These are phyloP conservation scores for Trichoderma simmonsii DNA, from an alignment of 2,329 filamentous ascomycete species.

Conservation along the genomic window DNA sequence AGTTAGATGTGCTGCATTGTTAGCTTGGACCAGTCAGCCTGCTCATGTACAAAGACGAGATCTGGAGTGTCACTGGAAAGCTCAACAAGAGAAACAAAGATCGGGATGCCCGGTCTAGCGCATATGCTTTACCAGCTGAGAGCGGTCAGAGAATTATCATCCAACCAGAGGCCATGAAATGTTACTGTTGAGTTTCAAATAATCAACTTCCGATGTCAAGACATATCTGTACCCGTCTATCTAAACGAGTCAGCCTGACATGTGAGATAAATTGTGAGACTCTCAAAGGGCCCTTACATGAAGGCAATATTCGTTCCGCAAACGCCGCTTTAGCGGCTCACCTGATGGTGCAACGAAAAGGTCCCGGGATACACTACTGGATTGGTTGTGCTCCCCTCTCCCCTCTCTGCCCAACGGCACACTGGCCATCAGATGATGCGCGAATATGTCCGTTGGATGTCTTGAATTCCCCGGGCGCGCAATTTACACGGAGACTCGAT, in stretches of 20 bases:
- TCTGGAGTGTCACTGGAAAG: not conserved
- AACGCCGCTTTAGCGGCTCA: not conserved
- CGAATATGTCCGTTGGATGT: not conserved
- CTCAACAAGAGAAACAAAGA: not conserved
- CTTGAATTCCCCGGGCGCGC: not conserved
- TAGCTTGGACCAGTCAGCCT: not conserved
- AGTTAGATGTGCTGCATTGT: not conserved
- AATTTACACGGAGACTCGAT: not conserved
- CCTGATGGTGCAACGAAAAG: not conserved
- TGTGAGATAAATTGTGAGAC: not conserved
- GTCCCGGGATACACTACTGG: not conserved
- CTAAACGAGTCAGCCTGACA: not conserved
- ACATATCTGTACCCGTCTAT: not conserved
- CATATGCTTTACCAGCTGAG: not conserved
- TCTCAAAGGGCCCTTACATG: not conserved
- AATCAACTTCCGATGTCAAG: not conserved
- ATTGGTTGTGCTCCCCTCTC: not conserved
- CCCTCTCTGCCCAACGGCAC: not conserved
- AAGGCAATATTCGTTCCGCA: not conserved
- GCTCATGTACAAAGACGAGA: not conserved
- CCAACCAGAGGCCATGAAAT: not conserved
- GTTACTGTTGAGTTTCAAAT: not conserved
- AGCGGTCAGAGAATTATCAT: not conserved
- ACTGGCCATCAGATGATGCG: not conserved
- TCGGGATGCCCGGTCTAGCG: not conserved